A percentile compares a stretch with the other conserved stretches of the same genome.
Evolutionary conservation across 2,329 filamentous ascomycete species (phyloP).

Genomic region (Epichloe gansuensis): DNA sequence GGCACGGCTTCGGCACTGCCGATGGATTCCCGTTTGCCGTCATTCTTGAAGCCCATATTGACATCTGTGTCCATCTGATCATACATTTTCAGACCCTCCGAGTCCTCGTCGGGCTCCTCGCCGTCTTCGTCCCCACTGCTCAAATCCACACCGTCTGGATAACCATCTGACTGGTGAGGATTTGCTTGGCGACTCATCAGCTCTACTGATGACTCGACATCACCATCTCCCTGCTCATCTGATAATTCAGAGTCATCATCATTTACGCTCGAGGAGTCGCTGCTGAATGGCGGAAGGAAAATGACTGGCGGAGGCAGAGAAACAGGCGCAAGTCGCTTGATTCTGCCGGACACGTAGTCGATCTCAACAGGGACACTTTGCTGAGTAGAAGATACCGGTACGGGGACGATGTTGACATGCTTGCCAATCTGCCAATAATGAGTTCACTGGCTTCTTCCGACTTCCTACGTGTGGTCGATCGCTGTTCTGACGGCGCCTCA

Average conservation of each 20-base stretch:
- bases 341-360: constrained; percentile 31
- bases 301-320: constrained; percentile 40
- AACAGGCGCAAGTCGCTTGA: constrained; percentile 33
- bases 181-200: constrained; percentile 23
- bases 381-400: constrained; percentile 1
- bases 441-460: constrained; percentile 24
- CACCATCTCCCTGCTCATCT: constrained; percentile 16
- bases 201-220: constrained; percentile 17
- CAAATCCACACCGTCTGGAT: constrained; percentile 27
- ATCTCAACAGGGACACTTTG: constrained; percentile 23
- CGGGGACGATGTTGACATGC: constrained; percentile 29
- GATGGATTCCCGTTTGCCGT: constrained; percentile 12
- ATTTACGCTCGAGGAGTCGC: constrained; percentile 24
- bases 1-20: constrained; percentile 22
- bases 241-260: constrained; percentile 18
- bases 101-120: constrained; percentile 25
- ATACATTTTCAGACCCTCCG: constrained; percentile 16
- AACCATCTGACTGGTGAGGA: constrained; percentile 28
- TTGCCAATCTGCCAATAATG: constrained; percentile 30
- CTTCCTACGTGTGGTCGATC: not conserved
- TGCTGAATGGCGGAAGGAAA: constrained; percentile 37
- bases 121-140: constrained; percentile 31
- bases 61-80: constrained; percentile 10
- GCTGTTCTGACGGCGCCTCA: too few relatives aligned
- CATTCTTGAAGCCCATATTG: not conserved